A percentile compares a stretch with the other conserved stretches of the same genome.
Evolutionary conservation across 164 flowering plant species (phyloP).

Genomic region (Piper betle): DNA sequence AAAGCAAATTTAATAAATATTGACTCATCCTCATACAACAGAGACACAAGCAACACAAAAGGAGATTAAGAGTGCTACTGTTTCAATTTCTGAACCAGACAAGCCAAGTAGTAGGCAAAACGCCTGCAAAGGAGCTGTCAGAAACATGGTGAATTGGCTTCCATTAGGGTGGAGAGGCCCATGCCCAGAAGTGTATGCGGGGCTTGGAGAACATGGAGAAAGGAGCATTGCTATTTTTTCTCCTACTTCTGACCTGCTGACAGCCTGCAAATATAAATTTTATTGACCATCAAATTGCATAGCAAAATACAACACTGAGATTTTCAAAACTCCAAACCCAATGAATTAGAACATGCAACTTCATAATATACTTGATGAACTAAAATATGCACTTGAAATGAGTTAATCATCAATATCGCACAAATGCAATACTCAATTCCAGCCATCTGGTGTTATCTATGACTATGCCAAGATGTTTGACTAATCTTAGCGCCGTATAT

Average conservation of each 20-base stretch:
- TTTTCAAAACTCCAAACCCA: too few species aligned
- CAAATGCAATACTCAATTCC: too few species aligned
- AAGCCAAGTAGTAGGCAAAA: conserved; percentile 66
- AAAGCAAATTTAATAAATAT: not conserved
- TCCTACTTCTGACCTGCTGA: conserved; percentile 70
- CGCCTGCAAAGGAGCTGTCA: conserved; percentile 85
- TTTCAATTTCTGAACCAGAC: conserved; percentile 48
- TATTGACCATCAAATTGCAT: not conserved
- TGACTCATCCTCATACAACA: not conserved
- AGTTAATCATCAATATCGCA: too few species aligned
- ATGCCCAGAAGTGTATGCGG: conserved; percentile 28
- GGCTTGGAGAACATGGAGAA: conserved; percentile 42
- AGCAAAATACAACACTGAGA: not conserved
- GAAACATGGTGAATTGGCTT: conserved; percentile 74
- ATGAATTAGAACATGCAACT: too few species aligned
- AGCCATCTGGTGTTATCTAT: too few species aligned
- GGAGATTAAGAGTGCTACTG: conserved; percentile 24
- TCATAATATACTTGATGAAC: too few species aligned
- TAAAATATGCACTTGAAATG: too few species aligned
- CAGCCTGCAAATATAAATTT: conserved; percentile 27
- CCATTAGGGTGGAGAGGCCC: conserved; percentile 47
- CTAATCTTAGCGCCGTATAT: too few species aligned
- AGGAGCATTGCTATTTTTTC: conserved; percentile 74
- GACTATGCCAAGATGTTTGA: too few species aligned
- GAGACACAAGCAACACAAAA: not conserved